phyloP scores from a whole-genome alignment of 495 filamentous ascomycete genomes.

The Patellaria atrata region DNA sequence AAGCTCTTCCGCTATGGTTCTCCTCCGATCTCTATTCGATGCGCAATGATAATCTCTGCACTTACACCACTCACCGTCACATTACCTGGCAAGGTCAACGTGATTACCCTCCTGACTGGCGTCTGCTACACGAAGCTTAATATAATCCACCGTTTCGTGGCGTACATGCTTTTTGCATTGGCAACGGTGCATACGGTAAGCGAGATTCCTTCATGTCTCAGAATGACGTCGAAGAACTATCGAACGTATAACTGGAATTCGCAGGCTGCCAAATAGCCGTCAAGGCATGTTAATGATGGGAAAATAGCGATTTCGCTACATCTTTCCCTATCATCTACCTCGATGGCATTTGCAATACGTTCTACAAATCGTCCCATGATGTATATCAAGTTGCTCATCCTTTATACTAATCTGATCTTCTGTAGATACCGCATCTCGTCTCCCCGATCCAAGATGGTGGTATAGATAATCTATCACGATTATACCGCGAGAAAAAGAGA shows the following conservation, averaged over 20 bases:
- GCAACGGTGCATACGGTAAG: slow-evolving; percentile 8
- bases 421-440: slow-evolving; percentile 9
- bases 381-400: too few relatives aligned
- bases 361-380: too few relatives aligned
- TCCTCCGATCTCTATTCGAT: slow-evolving; percentile 6
- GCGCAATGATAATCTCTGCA: slow-evolving; percentile 8
- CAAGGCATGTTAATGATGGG: too few relatives aligned
- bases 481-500: slow-evolving; percentile 5
- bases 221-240: too few relatives aligned
- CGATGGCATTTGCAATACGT: too few relatives aligned
- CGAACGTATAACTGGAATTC: too few relatives aligned
- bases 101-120: slow-evolving; percentile 11
- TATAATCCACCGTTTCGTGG: slow-evolving; percentile 8
- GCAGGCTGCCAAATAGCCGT: too few relatives aligned
- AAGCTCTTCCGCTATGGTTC: slow-evolving; percentile 6
- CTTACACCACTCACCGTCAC: slow-evolving; percentile 6
- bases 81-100: slow-evolving; percentile 8
- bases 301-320: too few relatives aligned
- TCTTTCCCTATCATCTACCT: not conserved
- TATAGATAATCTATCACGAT: slow-evolving; percentile 4
- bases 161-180: slow-evolving; percentile 5
- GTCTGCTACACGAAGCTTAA: slow-evolving; percentile 10
- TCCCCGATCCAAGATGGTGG: slow-evolving; percentile 9
- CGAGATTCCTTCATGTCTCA: not conserved
- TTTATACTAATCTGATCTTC: not conserved